Evolutionary conservation across 2,329 filamentous ascomycete genomes (phyloP), one percentile per base, ranked within the genome.

Genomic region (Neonectria punicea): DNA sequence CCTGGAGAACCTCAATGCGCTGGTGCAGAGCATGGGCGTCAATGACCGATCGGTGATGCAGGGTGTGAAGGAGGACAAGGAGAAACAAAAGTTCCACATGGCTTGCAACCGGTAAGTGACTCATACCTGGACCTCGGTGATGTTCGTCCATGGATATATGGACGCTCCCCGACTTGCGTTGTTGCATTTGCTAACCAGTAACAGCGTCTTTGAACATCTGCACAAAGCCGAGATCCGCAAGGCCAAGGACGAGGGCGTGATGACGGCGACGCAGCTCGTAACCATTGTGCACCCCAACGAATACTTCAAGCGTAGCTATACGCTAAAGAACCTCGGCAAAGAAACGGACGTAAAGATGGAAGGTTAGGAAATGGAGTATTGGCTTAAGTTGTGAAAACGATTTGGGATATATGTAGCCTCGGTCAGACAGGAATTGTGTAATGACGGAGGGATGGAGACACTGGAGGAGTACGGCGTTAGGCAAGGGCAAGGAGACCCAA

Each of bases 211-310:
- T 77, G 96, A 99, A 74, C 87, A 91, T 76, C 82, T 91, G 18
- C 94, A 99, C 79, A 94, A 92, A 76, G 83, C 84, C 18, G 92
- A 95, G 77, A 88, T 96, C 63, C 92, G 89, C 76, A 89, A 87
- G 74, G 92, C 91, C 67, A 93, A 91, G 79, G 92, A 94, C 46
- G 90, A 93, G 54, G 86, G 88, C 6, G 84, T 90, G 56, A 91
- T 91, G 89, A 89, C 85, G 13, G 82, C 90, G 7, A 89, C 89
- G 16, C 93, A 97, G 77, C 84, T 97, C 46, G 95, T 98, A 80
- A 98, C 95, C 0, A 97, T 99, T 76, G 90, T 97, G 22, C 96
- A 99, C 80, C 96, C 96, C 11, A 99, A 99, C 78, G 94, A 95
- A 70, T 99, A 98, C 80, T 99, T 98, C 80, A 98, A 97, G 85